A percentile compares a stretch with the other conserved stretches of the same genome.
phyloP scores from a whole-genome alignment of 2,329 filamentous ascomycete genomes.

The Fusarium redolens region DNA sequence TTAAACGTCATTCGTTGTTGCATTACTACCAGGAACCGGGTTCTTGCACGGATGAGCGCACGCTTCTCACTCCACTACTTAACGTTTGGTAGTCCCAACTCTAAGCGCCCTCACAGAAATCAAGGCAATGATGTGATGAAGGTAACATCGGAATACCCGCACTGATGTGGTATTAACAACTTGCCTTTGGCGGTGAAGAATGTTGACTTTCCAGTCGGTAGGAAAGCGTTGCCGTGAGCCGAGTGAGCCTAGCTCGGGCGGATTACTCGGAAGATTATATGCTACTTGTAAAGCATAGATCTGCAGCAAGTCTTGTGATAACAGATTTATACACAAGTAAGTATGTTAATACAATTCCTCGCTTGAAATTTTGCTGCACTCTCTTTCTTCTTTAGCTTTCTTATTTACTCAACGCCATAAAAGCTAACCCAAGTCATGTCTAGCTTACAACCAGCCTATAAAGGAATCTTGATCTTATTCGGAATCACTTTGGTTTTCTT shows the following conservation, averaged over 20 bases:
- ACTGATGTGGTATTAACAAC: no score
- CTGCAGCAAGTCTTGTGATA: background rate
- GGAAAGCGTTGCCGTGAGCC: background rate
- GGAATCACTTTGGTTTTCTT: background rate
- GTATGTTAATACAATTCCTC: background rate
- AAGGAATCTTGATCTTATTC: background rate
- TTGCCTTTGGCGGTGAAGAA: background rate
- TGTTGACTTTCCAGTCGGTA: fast-evolving
- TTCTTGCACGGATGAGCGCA: background rate
- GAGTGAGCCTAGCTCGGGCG: background rate
- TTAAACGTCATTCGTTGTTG: background rate
- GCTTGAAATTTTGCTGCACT: background rate
- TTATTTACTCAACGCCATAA: background rate
- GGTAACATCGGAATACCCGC: background rate
- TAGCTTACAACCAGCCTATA: background rate
- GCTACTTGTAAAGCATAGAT: fast-evolving
- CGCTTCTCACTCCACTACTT: background rate
- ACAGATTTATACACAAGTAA: background rate
- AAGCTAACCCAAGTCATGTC: background rate
- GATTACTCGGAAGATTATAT: background rate
- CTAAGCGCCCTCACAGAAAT: background rate
- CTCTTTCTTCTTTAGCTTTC: background rate
- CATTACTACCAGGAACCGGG: background rate
- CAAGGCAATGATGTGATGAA: background rate
- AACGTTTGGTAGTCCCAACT: background rate